Evolutionary conservation across 495 filamentous ascomycete genomes (phyloP).

Genomic region (Neurospora sp.): DNA sequence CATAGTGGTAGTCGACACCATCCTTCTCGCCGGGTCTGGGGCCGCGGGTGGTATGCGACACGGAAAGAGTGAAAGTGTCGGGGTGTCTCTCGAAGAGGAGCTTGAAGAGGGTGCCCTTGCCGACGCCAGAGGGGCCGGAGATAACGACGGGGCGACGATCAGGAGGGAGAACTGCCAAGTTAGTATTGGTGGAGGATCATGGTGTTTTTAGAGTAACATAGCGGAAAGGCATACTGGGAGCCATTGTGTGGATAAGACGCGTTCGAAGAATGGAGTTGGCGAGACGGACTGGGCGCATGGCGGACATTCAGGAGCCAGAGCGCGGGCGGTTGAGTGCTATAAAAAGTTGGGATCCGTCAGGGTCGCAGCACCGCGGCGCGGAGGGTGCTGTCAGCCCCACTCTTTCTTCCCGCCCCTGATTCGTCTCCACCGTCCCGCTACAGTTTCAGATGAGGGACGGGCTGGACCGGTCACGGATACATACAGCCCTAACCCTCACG

Average conservation of each 20-base stretch:
- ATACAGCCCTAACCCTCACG: neutral
- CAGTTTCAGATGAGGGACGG: neutral
- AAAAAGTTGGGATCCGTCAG: neutral
- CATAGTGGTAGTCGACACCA: constrained; percentile 76
- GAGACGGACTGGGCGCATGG: neutral
- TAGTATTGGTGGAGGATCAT: neutral
- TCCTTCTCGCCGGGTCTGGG: constrained; percentile 69
- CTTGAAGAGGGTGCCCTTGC: constrained; percentile 80
- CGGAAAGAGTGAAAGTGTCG: constrained; percentile 66
- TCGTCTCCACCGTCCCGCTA: neutral
- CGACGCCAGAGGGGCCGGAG: constrained; percentile 75
- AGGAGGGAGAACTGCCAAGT: constrained; percentile 15
- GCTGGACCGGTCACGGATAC: neutral
- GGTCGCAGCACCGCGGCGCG: neutral
- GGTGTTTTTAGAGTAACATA: neutral
- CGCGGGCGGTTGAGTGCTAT: neutral
- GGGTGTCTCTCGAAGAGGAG: constrained; percentile 56
- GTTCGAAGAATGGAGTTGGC: constrained; percentile 5
- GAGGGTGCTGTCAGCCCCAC: neutral
- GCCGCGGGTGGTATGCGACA: constrained; percentile 76
- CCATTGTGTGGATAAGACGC: constrained; percentile 27
- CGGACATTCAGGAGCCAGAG: neutral
- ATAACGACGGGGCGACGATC: constrained; percentile 65
- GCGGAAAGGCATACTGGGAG: constrained; percentile 27
- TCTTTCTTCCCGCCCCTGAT: neutral